Evolutionary conservation across 129 eudicot species (phyloP).

Genomic region (Ambrosia artemisiifolia): DNA sequence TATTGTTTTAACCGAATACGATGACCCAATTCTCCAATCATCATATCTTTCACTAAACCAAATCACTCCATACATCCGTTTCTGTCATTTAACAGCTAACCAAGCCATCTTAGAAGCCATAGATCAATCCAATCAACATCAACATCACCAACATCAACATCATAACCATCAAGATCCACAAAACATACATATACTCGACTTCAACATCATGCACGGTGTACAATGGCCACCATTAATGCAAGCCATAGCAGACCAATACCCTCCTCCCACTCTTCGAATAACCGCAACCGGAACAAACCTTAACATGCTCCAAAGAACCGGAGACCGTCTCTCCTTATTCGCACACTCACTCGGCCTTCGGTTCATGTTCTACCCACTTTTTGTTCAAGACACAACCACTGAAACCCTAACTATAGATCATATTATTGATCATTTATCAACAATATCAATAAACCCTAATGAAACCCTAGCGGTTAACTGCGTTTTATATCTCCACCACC

Average conservation of each 20-base stretch:
- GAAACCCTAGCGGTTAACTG: constrained; percentile 83
- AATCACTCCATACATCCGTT: constrained; percentile 78
- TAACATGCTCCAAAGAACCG: constrained; percentile 51
- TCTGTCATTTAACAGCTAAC: constrained; percentile 82
- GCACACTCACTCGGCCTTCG: constrained; percentile 64
- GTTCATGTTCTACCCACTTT: constrained; percentile 63
- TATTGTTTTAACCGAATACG: not conserved
- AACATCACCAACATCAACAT: not conserved
- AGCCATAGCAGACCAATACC: constrained; percentile 53
- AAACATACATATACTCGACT: constrained; percentile 69
- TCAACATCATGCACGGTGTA: constrained; percentile 86
- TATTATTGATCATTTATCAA: constrained; percentile 21
- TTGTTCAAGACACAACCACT: constrained; percentile 17
- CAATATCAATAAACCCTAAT: constrained; percentile 33
- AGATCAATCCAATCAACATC: constrained; percentile 25
- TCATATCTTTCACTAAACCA: constrained; percentile 71
- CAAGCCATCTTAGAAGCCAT: constrained; percentile 86
- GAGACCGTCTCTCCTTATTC: constrained; percentile 66
- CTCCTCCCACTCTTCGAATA: constrained; percentile 56
- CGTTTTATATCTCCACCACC: constrained; percentile 61
- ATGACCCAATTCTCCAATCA: constrained; percentile 46
- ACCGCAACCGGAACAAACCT: constrained; percentile 72
- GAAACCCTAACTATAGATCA: constrained; percentile 20
- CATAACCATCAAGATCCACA: constrained; percentile 15
- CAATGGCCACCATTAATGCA: constrained; percentile 98